Percentiles rank a stretch among this genome's conserved stretches.
These are phyloP conservation scores for Peronospora tabacina DNA, from an alignment of 352 stramenopile species.

Conservation along the genomic window DNA sequence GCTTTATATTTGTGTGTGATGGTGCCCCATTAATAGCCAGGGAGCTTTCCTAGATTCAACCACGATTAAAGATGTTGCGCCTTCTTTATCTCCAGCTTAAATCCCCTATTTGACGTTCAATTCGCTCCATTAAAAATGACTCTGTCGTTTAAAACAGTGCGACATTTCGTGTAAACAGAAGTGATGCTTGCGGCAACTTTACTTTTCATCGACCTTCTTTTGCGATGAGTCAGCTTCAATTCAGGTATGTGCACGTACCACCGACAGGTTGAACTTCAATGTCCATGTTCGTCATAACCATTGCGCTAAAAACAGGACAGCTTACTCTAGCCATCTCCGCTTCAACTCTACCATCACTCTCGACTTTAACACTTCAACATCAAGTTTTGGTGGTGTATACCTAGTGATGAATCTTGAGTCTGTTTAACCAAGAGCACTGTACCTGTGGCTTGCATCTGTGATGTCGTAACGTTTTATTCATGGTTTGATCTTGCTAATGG, in stretches of 20 bases:
- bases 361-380: background rate
- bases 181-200: background rate
- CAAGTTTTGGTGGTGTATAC: background rate
- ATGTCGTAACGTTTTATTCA: slow-evolving; percentile 90
- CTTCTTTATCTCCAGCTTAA: slow-evolving; percentile 13
- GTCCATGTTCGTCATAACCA: background rate
- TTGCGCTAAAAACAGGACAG: no score
- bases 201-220: background rate
- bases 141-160: slow-evolving; percentile 1
- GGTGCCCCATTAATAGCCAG: background rate
- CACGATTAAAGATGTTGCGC: background rate
- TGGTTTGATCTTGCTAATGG: slow-evolving; percentile 64
- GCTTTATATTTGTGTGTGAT: no score
- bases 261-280: background rate
- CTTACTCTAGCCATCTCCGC: slow-evolving; percentile 6
- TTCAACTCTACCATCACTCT: slow-evolving; percentile 26
- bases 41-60: slow-evolving; percentile 21
- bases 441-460: slow-evolving; percentile 95
- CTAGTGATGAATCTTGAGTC: no score
- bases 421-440: slow-evolving; percentile 96
- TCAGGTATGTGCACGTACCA: no score
- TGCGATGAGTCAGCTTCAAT: background rate
- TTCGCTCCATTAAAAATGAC: background rate
- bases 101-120: background rate
- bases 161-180: background rate